Evolutionary conservation across 1,284 basidiomycete genomes (phyloP).

Genomic region (Hymenochaete sp.): DNA sequence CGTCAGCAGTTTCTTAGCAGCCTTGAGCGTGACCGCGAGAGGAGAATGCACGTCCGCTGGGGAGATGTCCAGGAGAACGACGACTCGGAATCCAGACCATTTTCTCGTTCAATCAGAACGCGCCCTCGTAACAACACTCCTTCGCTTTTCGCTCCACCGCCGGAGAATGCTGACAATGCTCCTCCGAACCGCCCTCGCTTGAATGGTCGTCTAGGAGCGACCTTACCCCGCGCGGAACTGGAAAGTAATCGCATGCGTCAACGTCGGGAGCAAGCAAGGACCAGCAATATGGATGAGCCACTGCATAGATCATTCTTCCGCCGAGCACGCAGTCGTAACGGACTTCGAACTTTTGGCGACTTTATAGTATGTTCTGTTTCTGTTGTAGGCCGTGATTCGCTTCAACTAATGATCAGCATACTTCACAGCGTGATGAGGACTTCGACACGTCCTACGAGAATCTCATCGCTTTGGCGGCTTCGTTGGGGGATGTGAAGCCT

Average conservation of each 20-base stretch:
- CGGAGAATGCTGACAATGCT: slow-evolving; percentile 15
- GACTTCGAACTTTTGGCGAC: slow-evolving; percentile 40
- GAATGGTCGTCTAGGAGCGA: background rate
- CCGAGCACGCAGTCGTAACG: slow-evolving; percentile 14
- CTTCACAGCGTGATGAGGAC: slow-evolving; percentile 55
- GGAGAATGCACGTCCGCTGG: slow-evolving; percentile 10
- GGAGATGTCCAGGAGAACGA: slow-evolving; percentile 5
- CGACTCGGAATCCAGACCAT: slow-evolving; percentile 1
- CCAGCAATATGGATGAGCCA: slow-evolving; percentile 4
- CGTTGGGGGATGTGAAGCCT: slow-evolving; percentile 57
- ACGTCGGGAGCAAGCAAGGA: background rate
- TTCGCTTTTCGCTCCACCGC: slow-evolving; percentile 14
- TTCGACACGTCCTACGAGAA: slow-evolving; percentile 65
- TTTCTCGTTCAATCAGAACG: background rate
- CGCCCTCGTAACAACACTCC: background rate
- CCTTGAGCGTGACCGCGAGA: slow-evolving; percentile 12
- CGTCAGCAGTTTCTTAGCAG: slow-evolving; percentile 22
- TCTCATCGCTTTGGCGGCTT: slow-evolving; percentile 45
- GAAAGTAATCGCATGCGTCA: background rate
- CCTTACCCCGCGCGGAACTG: too few relatives aligned
- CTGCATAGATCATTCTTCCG: slow-evolving; percentile 7
- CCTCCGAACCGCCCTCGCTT: slow-evolving; percentile 10
- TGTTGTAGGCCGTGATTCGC: background rate
- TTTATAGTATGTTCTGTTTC: slow-evolving; percentile 45
- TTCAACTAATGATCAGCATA: slow-evolving; percentile 5